Base-by-base conservation (phyloP, 2,329 filamentous ascomycete species). In the Phyllosticta citrichinensis region DNA sequence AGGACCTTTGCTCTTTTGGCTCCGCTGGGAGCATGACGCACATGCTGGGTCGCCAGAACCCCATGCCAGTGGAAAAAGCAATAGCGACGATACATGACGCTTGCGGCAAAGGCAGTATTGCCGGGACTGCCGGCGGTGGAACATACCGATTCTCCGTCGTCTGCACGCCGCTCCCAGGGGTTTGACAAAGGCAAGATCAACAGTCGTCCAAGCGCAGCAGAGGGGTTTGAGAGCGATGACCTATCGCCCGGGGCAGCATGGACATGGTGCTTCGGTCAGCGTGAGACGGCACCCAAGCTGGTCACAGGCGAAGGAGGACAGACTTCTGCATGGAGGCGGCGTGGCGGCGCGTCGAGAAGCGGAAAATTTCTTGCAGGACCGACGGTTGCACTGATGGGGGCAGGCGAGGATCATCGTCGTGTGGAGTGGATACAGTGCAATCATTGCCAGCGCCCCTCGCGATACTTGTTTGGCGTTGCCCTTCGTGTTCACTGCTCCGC, bases 311-410 rank as follows among this genome's bases (percentile, higher is more conserved):
- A 47, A 47, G 40, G 14, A 47, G 40, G 40, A 47, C 3, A 47
- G 40, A 47, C 40, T 47, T 47, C 40, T 47, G 40, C 40, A 47
- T 19, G 12, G 40, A 47, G 40, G 17, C 40, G 40, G 40, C 47
- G 47, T 40, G 47, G 50, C 51, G 30, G 57, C 57, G 51, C 20
- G 51, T 60, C 47, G 52, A 25, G 33, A 52, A 25, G 58, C 58
- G 58, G 58, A 60, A 57, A 60, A 60, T 60, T 60, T 60, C 53
- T 56, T 60, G 58, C 58, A 60, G 58, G 40, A 40, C 33, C 33
- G 11, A 12, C 33, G 33, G 33, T 40, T 35, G 19, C 57, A 52
- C 51, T 24, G 40, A 30, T 56, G 52, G 35, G 55, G 52, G 55
- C 51, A 52, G 55, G 35, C 58, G 52, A 24, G 55, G 52, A 24